Evolutionary conservation across 768 basidiomycete species (phyloP).

Genomic region (Mycena galericulata): DNA sequence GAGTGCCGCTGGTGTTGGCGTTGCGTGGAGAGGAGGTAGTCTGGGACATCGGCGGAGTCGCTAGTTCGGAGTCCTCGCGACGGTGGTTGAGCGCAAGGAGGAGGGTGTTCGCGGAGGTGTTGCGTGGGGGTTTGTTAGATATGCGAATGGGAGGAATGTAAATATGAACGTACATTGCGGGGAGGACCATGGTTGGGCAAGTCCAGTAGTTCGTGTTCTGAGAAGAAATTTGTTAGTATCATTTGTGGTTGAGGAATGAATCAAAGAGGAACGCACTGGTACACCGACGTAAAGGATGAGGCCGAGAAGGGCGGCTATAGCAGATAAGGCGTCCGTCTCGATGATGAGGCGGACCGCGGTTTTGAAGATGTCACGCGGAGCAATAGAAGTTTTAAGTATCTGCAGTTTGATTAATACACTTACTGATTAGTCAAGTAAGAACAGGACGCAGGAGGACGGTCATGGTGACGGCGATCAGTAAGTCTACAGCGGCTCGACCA

Average conservation of each 20-base stretch:
- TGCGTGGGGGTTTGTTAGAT: not conserved
- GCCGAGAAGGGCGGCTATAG: slow-evolving; percentile 5
- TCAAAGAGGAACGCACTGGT: slow-evolving; percentile 4
- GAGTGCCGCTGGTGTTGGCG: not conserved
- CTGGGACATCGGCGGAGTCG: not conserved
- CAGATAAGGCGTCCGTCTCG: slow-evolving; percentile 20
- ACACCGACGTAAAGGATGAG: slow-evolving; percentile 8
- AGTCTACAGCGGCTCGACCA: not conserved
- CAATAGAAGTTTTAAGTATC: not conserved
- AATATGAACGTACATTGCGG: slow-evolving; percentile 6
- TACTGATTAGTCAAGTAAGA: not conserved
- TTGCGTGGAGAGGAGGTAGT: not conserved
- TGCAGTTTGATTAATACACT: not conserved
- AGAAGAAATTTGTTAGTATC: no score
- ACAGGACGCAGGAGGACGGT: not conserved
- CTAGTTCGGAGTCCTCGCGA: not conserved
- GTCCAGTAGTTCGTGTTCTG: slow-evolving; percentile 21
- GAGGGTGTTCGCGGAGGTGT: slow-evolving; percentile 18
- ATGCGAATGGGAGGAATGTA: not conserved
- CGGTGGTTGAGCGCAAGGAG: not conserved
- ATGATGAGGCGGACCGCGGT: slow-evolving; percentile 17
- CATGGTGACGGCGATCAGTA: slow-evolving; percentile 20
- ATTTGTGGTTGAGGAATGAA: no score
- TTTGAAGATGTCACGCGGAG: not conserved
- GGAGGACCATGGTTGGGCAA: slow-evolving; percentile 14